Base-by-base conservation (phyloP, 116 monocot species). In the Cymodocea nodosa region DNA sequence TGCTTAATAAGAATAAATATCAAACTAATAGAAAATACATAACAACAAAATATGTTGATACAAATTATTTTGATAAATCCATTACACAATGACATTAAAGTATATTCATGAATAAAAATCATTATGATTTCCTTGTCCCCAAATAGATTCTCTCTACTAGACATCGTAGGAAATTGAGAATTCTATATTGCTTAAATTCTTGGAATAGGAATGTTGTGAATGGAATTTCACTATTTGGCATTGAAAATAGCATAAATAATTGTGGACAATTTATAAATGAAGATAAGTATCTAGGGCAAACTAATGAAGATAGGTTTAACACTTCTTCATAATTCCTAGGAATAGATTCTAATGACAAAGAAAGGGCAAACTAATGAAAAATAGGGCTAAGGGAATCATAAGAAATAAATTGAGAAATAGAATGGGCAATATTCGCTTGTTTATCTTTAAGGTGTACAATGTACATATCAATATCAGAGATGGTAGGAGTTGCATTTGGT, bases 181-280 rank as follows among this genome's bases (percentile, higher is more conserved):
- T 66, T 66, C 24, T 66, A 51, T 52, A 25, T 66, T 24, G 30
- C 39, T 66, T 66, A 3, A 66, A 66, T 66, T 66, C 52, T n/a
- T 61, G 35, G 35, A 61, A 61, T 61, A 61, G 2, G n/a, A 61
- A 35, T 61, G 61, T 17, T 61, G 36, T 37, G 36, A 61, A 35
- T 61, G 61, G 36, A 61, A 37, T 35, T 61, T 61, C 35, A 61
- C 35, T 35, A 36, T 61, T 61, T 61, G 61, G 5, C 24, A 61
- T 14, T 61, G 61, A 35, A 61, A 61, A 61, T 61, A 22, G 34
- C n/a, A 0, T 62, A 62, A 62, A 62, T 3, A 62, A 9, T 62
- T 62, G 18, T 62, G 39, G n/a, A 40, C 23, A 7, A 0, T 59
- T 25, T 24, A 59, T 59, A 14, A 59, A 59, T 1, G 25, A 59